These are phyloP conservation scores for Avena atlantica DNA, from an alignment of 176 grass and related monocot species.

Conservation along the genomic window DNA sequence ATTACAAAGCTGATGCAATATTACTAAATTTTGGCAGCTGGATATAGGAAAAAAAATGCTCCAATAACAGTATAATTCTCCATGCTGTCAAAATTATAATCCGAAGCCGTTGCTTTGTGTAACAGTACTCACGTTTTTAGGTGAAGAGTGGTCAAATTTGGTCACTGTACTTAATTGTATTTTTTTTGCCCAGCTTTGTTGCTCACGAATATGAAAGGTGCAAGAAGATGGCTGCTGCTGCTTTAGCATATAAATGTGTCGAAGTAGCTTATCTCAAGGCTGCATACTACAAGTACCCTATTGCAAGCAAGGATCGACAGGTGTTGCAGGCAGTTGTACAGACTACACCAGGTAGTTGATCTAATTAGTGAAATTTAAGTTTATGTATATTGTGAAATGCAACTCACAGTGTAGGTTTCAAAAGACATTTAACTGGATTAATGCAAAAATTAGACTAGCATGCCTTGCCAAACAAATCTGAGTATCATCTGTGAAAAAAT, in stretches of 20 bases:
- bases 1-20: constrained; percentile 8
- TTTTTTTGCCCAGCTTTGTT: constrained; percentile 72
- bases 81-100: constrained; percentile 33
- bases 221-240: constrained; percentile 86
- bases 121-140: constrained; percentile 23
- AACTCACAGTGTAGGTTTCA: not conserved
- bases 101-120: not conserved
- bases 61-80: constrained; percentile 5
- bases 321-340: constrained; percentile 83
- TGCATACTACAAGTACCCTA: constrained; percentile 85
- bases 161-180: constrained; percentile 33
- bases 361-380: constrained; percentile 36
- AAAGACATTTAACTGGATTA: constrained; percentile 20
- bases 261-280: constrained; percentile 97
- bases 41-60: constrained; percentile 16
- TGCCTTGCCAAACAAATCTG: not conserved
- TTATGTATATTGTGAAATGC: constrained; percentile 21
- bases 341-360: constrained; percentile 69
- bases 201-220: constrained; percentile 87
- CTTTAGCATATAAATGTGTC: constrained; percentile 98
- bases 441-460: not conserved
- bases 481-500: not conserved
- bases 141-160: constrained; percentile 24
- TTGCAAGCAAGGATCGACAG: constrained; percentile 81
- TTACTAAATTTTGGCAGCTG: constrained; percentile 31